Base-by-base conservation (phyloP, 73 alveolate species). In the Effrenium voratum region DNA sequence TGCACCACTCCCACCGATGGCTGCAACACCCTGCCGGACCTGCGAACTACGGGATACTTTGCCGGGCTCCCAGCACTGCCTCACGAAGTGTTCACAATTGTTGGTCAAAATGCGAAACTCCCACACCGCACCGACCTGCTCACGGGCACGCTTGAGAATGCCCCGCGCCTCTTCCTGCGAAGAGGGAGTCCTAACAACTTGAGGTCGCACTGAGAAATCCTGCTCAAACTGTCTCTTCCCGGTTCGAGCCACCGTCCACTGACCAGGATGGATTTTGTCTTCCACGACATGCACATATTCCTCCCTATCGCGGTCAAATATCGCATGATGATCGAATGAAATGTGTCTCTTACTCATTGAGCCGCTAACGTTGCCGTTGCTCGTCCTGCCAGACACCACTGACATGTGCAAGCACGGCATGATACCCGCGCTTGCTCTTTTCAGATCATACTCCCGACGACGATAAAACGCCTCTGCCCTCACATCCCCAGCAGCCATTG, bases 21-120 rank as follows among this genome's bases (percentile, higher is more conserved):
- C 5, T 73, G 52, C 36, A 46, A 73, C 50, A 73, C 36, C 84
- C 12, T 34, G 30, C 22, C 32, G 34, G 32, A 40, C 84, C 36
- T 73, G 52, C 13, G 34, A 30, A 41, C 84, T 73, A 30, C 10
- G 84, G 3, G 84, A 30, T 34, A 50, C 36, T 16, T 32, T n/a
- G n/a, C 41, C 55, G 36, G 52, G 46, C 22, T 73, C 50, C 84
- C 84, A 73, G 84, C 84, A 73, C 2, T 10, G 34, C 50, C 28
- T 73, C 52, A 73, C 84, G 34, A 73, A 73, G 50, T 73, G 84
- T 50, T 73, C 84, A 50, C 84, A 73, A 5, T 73, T 73, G 84
- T 73, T 34, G n/a, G 84, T 36, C 50, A 73, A 73, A 15, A 41
- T n/a, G 47, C 41, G 84, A 41, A 34, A 73, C 5, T 73, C 84